These are phyloP conservation scores for Holtermanniella nyarrowii DNA, from an alignment of 768 basidiomycete genomes.

Conservation along the genomic window DNA sequence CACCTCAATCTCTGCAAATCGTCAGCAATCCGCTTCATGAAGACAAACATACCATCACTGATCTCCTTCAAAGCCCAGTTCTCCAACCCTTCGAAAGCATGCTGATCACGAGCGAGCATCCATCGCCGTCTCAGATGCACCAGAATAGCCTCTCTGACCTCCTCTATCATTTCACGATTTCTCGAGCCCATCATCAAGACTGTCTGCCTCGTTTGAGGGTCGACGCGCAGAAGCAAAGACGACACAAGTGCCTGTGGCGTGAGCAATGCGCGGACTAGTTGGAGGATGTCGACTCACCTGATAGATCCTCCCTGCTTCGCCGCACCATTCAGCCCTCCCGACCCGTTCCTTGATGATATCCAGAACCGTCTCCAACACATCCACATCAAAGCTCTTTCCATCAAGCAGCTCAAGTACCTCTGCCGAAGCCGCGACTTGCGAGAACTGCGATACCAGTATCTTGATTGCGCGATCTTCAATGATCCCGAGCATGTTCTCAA, in stretches of 20 bases:
- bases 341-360: slow-evolving; percentile 54
- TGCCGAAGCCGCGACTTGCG: slow-evolving; percentile 54
- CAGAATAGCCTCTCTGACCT: slow-evolving; percentile 54
- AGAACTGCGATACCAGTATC: slow-evolving; percentile 52
- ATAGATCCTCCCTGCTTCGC: slow-evolving; percentile 51
- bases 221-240: slow-evolving; percentile 58
- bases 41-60: slow-evolving; percentile 53
- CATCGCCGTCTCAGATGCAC: slow-evolving; percentile 70
- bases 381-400: slow-evolving; percentile 57
- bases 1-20: slow-evolving; percentile 61
- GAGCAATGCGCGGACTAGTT: slow-evolving; percentile 2
- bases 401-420: slow-evolving; percentile 72
- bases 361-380: slow-evolving; percentile 69
- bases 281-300: slow-evolving; percentile 46
- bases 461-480: slow-evolving; percentile 58
- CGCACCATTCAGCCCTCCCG: slow-evolving; percentile 51
- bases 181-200: slow-evolving; percentile 61
- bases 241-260: slow-evolving; percentile 58
- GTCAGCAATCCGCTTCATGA: slow-evolving; percentile 1
- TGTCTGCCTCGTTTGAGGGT: slow-evolving; percentile 52
- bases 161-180: slow-evolving; percentile 63
- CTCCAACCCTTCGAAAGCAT: slow-evolving; percentile 75
- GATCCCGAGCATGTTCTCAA: slow-evolving; percentile 57
- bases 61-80: slow-evolving; percentile 84
- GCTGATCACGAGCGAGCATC: slow-evolving; percentile 60